Base-by-base conservation (phyloP, 495 filamentous ascomycete genomes). In the Penicillium samsonianum region DNA sequence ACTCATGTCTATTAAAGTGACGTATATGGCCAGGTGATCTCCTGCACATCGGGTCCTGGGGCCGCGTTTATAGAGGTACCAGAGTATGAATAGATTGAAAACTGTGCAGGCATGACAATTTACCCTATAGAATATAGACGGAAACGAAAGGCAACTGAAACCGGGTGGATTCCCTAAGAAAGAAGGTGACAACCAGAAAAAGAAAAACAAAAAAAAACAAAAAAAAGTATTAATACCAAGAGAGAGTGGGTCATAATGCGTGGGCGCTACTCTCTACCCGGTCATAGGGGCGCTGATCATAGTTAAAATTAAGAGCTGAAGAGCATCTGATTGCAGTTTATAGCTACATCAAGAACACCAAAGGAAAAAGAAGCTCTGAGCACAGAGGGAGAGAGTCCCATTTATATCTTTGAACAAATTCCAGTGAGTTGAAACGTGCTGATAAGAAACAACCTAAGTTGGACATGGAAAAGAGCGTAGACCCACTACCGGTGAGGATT, bases 401-500 rank as follows among this genome's bases (percentile, higher is more conserved):
- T 51, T 65, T 63, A 60, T 65, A 63, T 41, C 53, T 33, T 31
- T 54, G 50, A 50, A 47, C 46, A 50, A 17, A 31, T 54, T 17
- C 50, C 19, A 28, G 43, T 17, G 25, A 37, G 33, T n/a, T 20
- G 20, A 46, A 33, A n/a, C 22, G 14, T 28, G n/a, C 57, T 61
- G 58, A 68, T 55, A 61, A 64, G 53, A 54, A 42, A 12, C 1
- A 9, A 17, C 7, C 3, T 14, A 43, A 45, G 41, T 23, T 35
- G 25, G 37, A 28, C 16, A 48, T 25, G 12, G 16, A 9, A 14
- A 37, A 50, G 14, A 58, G 22, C 6, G 48, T 22, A 49, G 53
- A 53, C 64, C 66, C 66, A 68, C 66, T 35, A 7, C 38, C 64
- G 62, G 59, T 65, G 60, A 63, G 55, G 42, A 55, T 53, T 67